These are phyloP conservation scores for Trypanosoma scelopori DNA, from an alignment of 208 protist genomes.

Conservation along the genomic window DNA sequence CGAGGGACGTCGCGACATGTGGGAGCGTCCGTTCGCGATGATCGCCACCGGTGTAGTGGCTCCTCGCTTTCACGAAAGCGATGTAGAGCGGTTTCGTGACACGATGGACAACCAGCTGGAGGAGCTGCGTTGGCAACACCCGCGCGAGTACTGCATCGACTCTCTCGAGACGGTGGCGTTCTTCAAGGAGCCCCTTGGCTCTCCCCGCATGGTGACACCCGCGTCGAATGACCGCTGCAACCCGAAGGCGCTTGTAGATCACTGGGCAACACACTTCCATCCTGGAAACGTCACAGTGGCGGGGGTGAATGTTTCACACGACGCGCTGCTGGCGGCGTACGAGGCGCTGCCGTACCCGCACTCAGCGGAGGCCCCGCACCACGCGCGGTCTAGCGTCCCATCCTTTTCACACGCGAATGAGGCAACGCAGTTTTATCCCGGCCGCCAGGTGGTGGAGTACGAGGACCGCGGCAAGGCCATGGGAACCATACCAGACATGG, in stretches of 20 bases:
- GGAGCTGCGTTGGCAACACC: constrained; percentile 77
- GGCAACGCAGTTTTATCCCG: constrained; percentile 74
- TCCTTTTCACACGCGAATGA: constrained; percentile 55
- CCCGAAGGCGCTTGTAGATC: constrained; percentile 67
- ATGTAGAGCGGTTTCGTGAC: constrained; percentile 87
- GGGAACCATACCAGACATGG: constrained; percentile 85
- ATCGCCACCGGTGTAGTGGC: constrained; percentile 73
- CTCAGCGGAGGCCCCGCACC: constrained; percentile 69
- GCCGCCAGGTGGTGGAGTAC: constrained; percentile 52
- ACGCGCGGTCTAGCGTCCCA: constrained; percentile 35
- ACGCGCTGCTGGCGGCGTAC: constrained; percentile 76
- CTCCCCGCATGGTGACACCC: constrained; percentile 67
- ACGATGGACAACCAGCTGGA: constrained; percentile 87
- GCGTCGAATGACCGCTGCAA: constrained; percentile 76
- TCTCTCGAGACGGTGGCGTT: constrained; percentile 85
- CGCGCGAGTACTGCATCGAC: constrained; percentile 73
- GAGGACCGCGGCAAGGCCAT: constrained; percentile 72
- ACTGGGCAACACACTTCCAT: constrained; percentile 67
- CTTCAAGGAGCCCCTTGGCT: constrained; percentile 87
- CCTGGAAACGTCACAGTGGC: constrained; percentile 71
- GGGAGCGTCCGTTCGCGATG: constrained; percentile 75
- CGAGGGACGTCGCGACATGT: constrained; percentile 77
- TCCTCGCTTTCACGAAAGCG: constrained; percentile 77
- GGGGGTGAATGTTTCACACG: constrained; percentile 82
- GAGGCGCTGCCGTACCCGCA: constrained; percentile 75